Conservation (phyloP, 805 yeast species). For the Hanseniaspora guilliermondii region DNA sequence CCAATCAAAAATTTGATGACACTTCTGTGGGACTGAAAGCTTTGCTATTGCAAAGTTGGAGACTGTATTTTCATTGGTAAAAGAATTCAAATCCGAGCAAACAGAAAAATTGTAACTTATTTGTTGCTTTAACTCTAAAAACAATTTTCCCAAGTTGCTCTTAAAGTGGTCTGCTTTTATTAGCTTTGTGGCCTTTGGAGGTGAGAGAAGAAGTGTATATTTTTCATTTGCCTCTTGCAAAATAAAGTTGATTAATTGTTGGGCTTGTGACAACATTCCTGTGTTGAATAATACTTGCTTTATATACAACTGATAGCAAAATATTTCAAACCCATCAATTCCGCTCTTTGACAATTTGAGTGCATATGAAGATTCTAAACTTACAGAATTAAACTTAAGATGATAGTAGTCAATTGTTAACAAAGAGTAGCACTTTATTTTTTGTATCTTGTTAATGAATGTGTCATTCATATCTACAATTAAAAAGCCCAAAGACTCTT, state of each 20-base stretch:
- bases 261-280: not conserved
- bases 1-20: slow-evolving; percentile 43
- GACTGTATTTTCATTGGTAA: slow-evolving; percentile 40
- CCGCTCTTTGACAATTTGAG: not conserved
- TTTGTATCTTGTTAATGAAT: not conserved
- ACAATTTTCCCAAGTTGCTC: slow-evolving; percentile 38
- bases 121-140: slow-evolving; percentile 43
- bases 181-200: slow-evolving; percentile 36
- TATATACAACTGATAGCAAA: not conserved
- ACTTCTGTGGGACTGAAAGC: slow-evolving; percentile 48
- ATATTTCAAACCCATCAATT: not conserved
- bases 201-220: not conserved
- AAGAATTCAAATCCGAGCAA: slow-evolving; percentile 29
- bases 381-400: slow-evolving; percentile 2
- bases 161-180: slow-evolving; percentile 40
- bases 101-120: slow-evolving; percentile 49
- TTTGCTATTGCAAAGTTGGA: slow-evolving; percentile 51
- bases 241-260: not conserved
- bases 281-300: not conserved
- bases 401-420: not conserved
- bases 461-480: not conserved
- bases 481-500: not conserved
- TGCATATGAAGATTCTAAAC: not conserved
- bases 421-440: not conserved
- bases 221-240: not conserved